These are phyloP conservation scores for Talaromyces marneffei DNA, from an alignment of 2,329 filamentous ascomycete species.

Conservation along the genomic window DNA sequence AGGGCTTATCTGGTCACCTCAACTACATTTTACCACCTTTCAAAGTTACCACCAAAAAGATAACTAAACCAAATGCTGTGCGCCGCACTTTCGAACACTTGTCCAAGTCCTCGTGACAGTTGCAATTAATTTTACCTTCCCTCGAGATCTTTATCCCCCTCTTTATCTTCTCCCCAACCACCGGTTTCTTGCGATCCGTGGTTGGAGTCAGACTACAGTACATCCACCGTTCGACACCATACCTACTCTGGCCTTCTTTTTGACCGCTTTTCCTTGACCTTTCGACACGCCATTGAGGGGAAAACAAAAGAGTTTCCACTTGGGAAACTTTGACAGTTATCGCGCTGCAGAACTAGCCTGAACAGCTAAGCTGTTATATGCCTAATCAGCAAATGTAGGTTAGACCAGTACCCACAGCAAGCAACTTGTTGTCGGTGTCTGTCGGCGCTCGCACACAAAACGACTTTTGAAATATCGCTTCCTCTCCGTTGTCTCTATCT, in stretches of 20 bases:
- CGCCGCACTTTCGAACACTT: background rate
- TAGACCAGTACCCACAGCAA: slow-evolving; percentile 1
- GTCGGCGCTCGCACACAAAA: background rate
- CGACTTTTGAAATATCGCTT: background rate
- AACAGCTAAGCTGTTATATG: background rate
- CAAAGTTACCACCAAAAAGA: background rate
- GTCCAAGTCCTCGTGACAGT: background rate
- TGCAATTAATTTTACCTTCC: too few species aligned
- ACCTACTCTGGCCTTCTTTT: background rate
- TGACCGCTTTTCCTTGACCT: background rate
- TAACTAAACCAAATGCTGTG: background rate
- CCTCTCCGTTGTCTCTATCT: background rate
- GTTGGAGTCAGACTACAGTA: slow-evolving; percentile 4
- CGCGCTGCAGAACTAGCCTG: background rate
- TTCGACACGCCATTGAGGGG: background rate
- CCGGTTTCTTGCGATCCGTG: background rate
- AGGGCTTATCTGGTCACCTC: slow-evolving; percentile 5
- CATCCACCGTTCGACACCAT: background rate
- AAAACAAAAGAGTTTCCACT: background rate
- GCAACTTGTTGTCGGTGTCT: background rate
- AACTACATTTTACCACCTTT: background rate
- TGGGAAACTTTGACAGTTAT: background rate
- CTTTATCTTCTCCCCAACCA: background rate
- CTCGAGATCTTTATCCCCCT: background rate
- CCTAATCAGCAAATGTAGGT: slow-evolving; percentile 8